A percentile compares a stretch with the other conserved stretches of the same genome.
Conservation (phyloP, 1,284 basidiomycete species). For the Amylostereum areolatum region DNA sequence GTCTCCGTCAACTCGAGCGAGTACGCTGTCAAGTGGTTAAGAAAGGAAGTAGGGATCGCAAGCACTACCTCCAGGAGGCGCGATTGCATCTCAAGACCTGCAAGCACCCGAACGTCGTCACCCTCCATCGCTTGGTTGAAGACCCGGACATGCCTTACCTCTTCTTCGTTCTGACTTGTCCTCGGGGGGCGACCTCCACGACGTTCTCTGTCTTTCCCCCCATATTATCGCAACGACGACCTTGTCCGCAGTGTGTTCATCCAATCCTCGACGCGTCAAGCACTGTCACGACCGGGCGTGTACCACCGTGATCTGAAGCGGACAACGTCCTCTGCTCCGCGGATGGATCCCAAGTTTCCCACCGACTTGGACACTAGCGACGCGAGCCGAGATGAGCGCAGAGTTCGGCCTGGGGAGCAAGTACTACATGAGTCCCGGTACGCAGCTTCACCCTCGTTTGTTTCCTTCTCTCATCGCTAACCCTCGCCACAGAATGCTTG, state of each 20-base stretch:
- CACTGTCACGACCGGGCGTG: conserved; percentile 53
- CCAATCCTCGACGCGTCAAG: conserved; percentile 51
- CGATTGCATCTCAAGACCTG: conserved; percentile 46
- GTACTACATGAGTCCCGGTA: conserved; percentile 58
- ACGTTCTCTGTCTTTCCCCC: no score
- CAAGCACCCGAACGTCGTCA: conserved; percentile 50
- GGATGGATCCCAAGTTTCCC: conserved; percentile 40
- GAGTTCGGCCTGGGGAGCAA: conserved; percentile 44
- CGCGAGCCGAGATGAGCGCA: conserved; percentile 38
- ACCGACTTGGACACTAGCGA: conserved; percentile 70
- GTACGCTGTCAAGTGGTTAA: conserved; percentile 62
- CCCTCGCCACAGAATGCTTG: no score
- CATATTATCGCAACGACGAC: conserved; percentile 41
- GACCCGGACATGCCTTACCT: conserved; percentile 46
- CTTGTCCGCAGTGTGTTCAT: conserved; percentile 47
- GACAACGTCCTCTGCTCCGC: conserved; percentile 59
- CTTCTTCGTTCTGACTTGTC: conserved; percentile 62
- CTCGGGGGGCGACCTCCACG: conserved; percentile 57
- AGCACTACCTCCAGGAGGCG: conserved; percentile 17
- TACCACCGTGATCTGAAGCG: conserved; percentile 68
- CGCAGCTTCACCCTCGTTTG: no score
- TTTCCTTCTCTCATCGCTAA: no score
- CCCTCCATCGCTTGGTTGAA: conserved; percentile 52
- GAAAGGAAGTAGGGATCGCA: conserved; percentile 43
- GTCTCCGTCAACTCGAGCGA: conserved; percentile 21